Base-by-base conservation (phyloP, 371 early-diverging fungal species). In the Mucor indicus region DNA sequence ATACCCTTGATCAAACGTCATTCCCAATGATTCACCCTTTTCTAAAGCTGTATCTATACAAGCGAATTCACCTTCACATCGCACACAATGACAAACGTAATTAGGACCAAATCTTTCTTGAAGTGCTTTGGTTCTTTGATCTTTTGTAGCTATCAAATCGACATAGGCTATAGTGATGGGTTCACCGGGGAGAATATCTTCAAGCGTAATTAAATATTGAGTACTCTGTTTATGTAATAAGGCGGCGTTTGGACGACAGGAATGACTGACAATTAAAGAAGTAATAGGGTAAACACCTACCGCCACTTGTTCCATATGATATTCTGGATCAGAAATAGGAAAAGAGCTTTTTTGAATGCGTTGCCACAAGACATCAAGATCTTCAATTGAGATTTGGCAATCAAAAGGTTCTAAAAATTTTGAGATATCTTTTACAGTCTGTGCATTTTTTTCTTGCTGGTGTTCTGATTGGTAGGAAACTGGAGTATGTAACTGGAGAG, bases 241-340 rank as follows among this genome's bases (percentile, higher is more conserved):
- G 17, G 77, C 77, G 16, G 84, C 74, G 44, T 92, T 93, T 12
- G 93, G 95, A 9, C 71, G 64, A 58, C 95, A 95, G 2, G 90
- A 87, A 64, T 95, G 93, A 52, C 83, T 83, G 38, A 93, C 55
- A 22, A 49, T 77, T 40, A 90, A 62, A 1, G 91, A 72, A 1
- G 81, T 88, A 15, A 89, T 47, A 0, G 92, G 91, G 50, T 84
- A 90, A 12, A 85, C 75, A 12, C 90, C 91, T 15, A 84, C 82
- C 0, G 81, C 92, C 42, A 88, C 59, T 2, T 72, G 57, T 27
- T 85, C 84, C 38, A 87, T 48, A 9, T 87, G 77, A 1, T 72
- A 55, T 33, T 88, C 89, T 41, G 33, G 24, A 39, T 61, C 61
- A 5, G 39, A 22, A 29, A 61, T 61, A 21, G 56, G 48, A 33